Evolutionary conservation across 495 filamentous ascomycete genomes (phyloP), one percentile per base, ranked within the genome.

Genomic region (Trichoderma reesei): DNA sequence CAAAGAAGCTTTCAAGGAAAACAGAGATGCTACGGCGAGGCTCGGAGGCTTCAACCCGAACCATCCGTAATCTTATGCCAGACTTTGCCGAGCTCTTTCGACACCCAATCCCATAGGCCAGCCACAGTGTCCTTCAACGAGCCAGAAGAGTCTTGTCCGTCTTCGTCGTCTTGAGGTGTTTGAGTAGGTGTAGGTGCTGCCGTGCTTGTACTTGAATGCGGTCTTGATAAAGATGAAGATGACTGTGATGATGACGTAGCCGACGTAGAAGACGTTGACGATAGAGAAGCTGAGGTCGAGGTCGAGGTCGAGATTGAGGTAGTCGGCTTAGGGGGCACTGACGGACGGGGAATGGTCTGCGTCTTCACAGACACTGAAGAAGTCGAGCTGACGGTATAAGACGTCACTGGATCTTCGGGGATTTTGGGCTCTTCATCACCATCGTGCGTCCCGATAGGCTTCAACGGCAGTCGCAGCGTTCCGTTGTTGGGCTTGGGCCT

Each of bases 401-500:
- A 69, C 62, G 71, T 61, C 9, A 72, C 67, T 0, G 78, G 70
- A 56, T 79, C 74, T 6, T 66, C 69, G 5, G 75, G 72, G 11
- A 73, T 69, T 6, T 77, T 71, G 5, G 72, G 20, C 3, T 51
- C 65, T 2, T 59, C 66, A 1, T 72, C 73, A 1, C 74, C 69
- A n/a, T 75, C 68, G 66, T 93, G 89, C 8, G 88, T 73, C 0
- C 88, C 90, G 3, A 87, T 71, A 5, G 90, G 79, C 68, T 83
- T 82, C 33, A 97, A 73, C 13, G 90, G 90, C 0, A 96, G 82
- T 20, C 89, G 86, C 20, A 96, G 71, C 0, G 92, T 96, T n/a
- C 92, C 92, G 70, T 96, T 96, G 70, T 92, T 94, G 0, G 89
- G 81, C 34, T 78, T 80, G 0, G 87, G 86, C 7, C 71, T 67